phyloP scores from a whole-genome alignment of 2,329 filamentous ascomycete species.

The Achaetomium macrosporum region DNA sequence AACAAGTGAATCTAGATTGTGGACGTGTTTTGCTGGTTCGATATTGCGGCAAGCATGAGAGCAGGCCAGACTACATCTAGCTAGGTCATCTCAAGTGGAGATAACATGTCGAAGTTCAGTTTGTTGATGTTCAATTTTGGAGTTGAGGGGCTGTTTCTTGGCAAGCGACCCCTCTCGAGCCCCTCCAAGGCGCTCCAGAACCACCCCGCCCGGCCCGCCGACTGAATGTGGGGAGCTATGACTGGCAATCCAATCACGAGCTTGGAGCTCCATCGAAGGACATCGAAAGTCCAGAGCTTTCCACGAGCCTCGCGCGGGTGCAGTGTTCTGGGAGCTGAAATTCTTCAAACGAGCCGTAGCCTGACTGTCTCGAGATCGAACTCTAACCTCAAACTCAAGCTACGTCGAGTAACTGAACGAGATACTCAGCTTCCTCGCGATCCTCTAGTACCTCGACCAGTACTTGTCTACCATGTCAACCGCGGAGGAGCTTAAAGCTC shows the following conservation, averaged over 20 bases:
- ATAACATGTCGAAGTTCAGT: background rate
- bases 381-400: background rate
- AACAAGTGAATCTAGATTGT: no score
- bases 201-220: constrained; percentile 12
- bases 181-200: background rate
- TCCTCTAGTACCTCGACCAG: background rate
- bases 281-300: constrained; percentile 27
- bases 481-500: constrained; percentile 81
- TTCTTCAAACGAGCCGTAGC: constrained; percentile 8
- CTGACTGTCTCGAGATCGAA: background rate
- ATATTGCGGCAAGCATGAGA: no score
- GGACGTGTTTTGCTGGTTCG: no score
- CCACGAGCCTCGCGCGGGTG: constrained; percentile 14
- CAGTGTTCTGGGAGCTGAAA: constrained; percentile 11
- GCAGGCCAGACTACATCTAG: no score
- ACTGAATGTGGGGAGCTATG: constrained; percentile 21
- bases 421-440: background rate
- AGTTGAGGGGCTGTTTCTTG: constrained; percentile 7
- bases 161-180: background rate
- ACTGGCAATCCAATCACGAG: constrained; percentile 19
- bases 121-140: constrained; percentile 4
- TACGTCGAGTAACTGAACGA: background rate
- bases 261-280: constrained; percentile 23
- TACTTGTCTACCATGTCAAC: constrained; percentile 44
- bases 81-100: no score